A percentile compares a stretch with the other conserved stretches of the same genome.
Evolutionary conservation across 2,329 filamentous ascomycete genomes (phyloP).

Genomic region (Neonectria hederae): DNA sequence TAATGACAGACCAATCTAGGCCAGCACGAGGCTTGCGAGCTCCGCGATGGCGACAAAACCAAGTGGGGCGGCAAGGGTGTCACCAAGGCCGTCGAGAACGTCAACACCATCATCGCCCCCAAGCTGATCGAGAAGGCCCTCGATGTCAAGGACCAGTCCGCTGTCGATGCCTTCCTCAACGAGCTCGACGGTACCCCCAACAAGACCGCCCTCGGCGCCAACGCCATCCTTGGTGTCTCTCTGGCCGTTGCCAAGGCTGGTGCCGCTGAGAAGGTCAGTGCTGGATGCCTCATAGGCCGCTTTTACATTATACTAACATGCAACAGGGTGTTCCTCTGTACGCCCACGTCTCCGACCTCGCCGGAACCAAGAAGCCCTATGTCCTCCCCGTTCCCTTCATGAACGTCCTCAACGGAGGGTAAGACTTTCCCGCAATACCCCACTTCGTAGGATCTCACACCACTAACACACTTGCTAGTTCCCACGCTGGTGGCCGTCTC

Average conservation of each 20-base stretch:
- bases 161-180: constrained; percentile 86
- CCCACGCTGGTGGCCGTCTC: constrained; percentile 95
- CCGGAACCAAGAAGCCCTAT: constrained; percentile 90
- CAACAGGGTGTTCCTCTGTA: constrained; percentile 80
- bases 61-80: constrained; percentile 92
- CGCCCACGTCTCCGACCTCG: constrained; percentile 86
- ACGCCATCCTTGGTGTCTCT: constrained; percentile 87
- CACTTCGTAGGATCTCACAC: neutral
- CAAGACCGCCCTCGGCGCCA: constrained; percentile 89
- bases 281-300: constrained; percentile 5
- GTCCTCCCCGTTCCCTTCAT: constrained; percentile 92
- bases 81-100: constrained; percentile 84
- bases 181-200: constrained; percentile 85
- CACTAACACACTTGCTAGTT: constrained; percentile 59
- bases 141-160: constrained; percentile 87
- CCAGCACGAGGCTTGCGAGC: constrained; percentile 90
- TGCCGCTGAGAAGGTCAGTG: constrained; percentile 80
- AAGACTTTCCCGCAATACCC: constrained; percentile 33
- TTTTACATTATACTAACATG: constrained; percentile 25
- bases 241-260: constrained; percentile 88
- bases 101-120: constrained; percentile 83
- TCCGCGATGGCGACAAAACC: constrained; percentile 88
- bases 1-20: constrained; percentile 60
- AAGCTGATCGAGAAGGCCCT: constrained; percentile 83
- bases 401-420: constrained; percentile 88